Base-by-base conservation (phyloP, 2,329 filamentous ascomycete species). In the Chaetomiaceae sp. region DNA sequence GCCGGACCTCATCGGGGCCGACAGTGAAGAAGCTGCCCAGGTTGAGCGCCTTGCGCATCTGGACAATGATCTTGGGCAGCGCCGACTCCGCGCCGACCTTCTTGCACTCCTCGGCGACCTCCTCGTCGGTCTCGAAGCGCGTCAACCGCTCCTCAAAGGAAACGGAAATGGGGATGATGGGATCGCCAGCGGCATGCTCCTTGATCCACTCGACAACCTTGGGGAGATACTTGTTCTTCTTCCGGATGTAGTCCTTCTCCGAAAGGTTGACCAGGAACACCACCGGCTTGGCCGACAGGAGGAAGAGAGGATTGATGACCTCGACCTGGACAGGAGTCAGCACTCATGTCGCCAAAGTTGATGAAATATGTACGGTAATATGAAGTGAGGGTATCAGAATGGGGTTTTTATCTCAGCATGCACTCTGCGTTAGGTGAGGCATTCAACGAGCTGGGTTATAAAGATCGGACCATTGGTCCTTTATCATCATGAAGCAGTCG, bases 371-470 rank as follows among this genome's bases (percentile, higher is more conserved):
- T 7, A 19, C 48, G 23, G 59, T 41, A 40, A 23, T 43, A 58
- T 52, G 31, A 50, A 37, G 50, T 38, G 48, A 63, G 54, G 48
- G 31, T 60, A 72, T 89, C 87, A 89, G 87, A 83, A 69, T 74
- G 73, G 78, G 79, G 81, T 74, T 77, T 57, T 87, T 78, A 86
- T 96, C 90, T 95, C 92, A 96, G 73, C 68, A 83, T 81, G 78
- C 77, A 78, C 86, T 89, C 86, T 77, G 79, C 80, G 83, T 88
- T 48, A 37, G 44, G 73, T 79, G 83, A 87, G 86, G 82, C 80
- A 82, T 85, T 97, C 92, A 86, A 96, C 87, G 93, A 99, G 93
- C 93, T 99, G 93, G 93, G 93, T 89, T 95, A 91, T 88, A 77
- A n/a, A 87, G 78, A 79, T 90, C 87, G 87, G 91, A 89, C 88